These are phyloP conservation scores for Cytospora piceae DNA, from an alignment of 2,329 filamentous ascomycete genomes.

Conservation along the genomic window DNA sequence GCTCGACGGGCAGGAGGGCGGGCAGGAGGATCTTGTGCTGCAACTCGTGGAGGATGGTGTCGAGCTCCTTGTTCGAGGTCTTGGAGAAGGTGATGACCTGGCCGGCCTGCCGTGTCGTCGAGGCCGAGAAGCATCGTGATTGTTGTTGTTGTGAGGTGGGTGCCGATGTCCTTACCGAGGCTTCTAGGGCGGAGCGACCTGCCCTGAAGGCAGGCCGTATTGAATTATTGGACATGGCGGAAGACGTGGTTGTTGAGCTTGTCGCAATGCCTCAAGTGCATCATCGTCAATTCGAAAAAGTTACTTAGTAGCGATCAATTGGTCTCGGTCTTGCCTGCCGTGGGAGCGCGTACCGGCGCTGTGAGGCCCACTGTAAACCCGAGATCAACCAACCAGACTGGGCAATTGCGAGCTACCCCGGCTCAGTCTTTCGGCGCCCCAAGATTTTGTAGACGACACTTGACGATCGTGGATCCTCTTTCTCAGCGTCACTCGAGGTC, in stretches of 20 bases:
- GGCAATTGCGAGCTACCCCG: conserved; percentile 15
- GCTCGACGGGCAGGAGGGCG: conserved; percentile 56
- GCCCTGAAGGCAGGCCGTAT: conserved; percentile 34
- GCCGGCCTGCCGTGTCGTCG: conserved; percentile 32
- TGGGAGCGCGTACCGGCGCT: neutral
- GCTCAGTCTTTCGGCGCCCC: conserved; percentile 16
- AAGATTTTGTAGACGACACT: conserved; percentile 30
- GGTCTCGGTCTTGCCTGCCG: neutral
- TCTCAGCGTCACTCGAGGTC: conserved; percentile 18
- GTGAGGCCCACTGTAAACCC: neutral
- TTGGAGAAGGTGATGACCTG: conserved; percentile 51
- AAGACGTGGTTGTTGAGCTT: conserved; percentile 11
- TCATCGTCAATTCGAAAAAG: conserved; percentile 28
- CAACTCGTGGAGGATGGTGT: conserved; percentile 55
- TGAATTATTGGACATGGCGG: conserved; percentile 34
- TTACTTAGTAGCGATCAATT: conserved; percentile 8
- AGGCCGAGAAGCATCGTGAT: conserved; percentile 35
- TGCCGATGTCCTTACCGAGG: conserved; percentile 26
- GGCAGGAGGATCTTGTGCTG: conserved; percentile 65
- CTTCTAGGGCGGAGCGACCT: conserved; percentile 31
- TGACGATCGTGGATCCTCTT: conserved; percentile 26
- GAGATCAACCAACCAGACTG: conserved; percentile 3
- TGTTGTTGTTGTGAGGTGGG: conserved; percentile 21
- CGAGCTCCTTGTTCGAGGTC: conserved; percentile 58
- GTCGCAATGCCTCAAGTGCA: conserved; percentile 13